Base-by-base conservation (phyloP, 202 grass and related monocot species). In the Zoysia matrella region DNA sequence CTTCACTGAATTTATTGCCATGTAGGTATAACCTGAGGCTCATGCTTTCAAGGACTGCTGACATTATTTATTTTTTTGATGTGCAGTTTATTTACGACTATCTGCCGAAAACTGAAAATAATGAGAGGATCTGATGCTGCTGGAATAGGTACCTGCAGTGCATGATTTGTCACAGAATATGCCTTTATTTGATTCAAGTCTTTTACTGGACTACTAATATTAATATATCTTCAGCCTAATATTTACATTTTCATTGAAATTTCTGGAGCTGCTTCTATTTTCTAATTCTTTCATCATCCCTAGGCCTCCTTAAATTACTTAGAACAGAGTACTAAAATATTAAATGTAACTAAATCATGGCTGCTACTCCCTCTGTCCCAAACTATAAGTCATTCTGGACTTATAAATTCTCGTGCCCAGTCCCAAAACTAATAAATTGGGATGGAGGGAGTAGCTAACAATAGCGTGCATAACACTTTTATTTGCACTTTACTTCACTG, bases 1-100 rank as follows among this genome's bases (percentile, higher is more conserved):
- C 40, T 12, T 61, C 53, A 60, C 52, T 60, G 36, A 76, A 77
- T 54, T 30, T 16, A 60, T 72, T 72, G 55, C 51, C n/a, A 8
- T 71, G 44, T 79, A 70, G 67, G 0, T 67, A 48, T 55, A 14
- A 11, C 16, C 36, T 2, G 47, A n/a, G 5, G 54, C 15, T 75
- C 52, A 30, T 62, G n/a, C 16, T 68, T 22, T 12, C 4, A 57
- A 50, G 22, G 10, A 69, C 7, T 45, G 4, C 75, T 80, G 63
- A 86, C 56, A 1, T 70, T 43, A 70, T 71, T 65, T 82, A 6
- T 71, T 75, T 53, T n/a, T 64, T 75, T 87, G 55, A 72, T 51
- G 65, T 89, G 67, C 87, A 81, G 84, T 84, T 86, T 89, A 51
- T 89, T 92, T 83, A 89, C 80, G 55, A 80, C 80, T 53, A 86